phyloP scores from a whole-genome alignment of 2,329 filamentous ascomycete genomes.

The Penicillium expansum region DNA sequence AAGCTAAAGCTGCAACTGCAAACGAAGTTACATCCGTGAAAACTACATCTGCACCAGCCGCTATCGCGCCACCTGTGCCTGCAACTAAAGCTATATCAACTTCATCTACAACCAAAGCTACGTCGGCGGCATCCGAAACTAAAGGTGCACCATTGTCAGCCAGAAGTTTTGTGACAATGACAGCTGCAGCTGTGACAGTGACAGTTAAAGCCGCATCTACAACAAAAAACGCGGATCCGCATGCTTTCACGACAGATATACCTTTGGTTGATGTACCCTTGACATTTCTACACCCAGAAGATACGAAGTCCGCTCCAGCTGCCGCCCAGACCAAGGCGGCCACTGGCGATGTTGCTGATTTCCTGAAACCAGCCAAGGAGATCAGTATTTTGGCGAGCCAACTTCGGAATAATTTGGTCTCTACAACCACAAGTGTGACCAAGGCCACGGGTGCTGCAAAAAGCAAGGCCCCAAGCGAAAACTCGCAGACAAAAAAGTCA shows the following conservation, averaged over 20 bases:
- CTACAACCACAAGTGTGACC: not conserved
- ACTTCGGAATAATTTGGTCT: not conserved
- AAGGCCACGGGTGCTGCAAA: not conserved
- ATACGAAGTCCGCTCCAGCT: not conserved
- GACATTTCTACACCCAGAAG: not conserved
- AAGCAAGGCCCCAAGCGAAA: not conserved
- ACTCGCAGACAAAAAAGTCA: not conserved
- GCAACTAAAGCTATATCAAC: not conserved
- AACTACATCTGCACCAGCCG: not conserved
- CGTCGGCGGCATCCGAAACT: not conserved
- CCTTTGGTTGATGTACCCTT: not conserved
- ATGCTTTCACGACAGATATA: not conserved
- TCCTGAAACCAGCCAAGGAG: not conserved
- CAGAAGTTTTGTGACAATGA: not conserved
- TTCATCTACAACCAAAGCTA: not conserved
- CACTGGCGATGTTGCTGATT: not conserved
- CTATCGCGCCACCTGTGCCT: too few relatives aligned
- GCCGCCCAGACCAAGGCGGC: not conserved
- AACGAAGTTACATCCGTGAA: not conserved
- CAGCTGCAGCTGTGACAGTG: not conserved
- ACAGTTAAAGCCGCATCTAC: not conserved
- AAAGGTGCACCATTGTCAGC: not conserved
- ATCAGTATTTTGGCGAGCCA: not conserved
- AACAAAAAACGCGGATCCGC: not conserved
- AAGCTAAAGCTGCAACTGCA: too few relatives aligned